Conservation (phyloP, 169 alveolate genomes). For the Eimeria acervulina region DNA sequence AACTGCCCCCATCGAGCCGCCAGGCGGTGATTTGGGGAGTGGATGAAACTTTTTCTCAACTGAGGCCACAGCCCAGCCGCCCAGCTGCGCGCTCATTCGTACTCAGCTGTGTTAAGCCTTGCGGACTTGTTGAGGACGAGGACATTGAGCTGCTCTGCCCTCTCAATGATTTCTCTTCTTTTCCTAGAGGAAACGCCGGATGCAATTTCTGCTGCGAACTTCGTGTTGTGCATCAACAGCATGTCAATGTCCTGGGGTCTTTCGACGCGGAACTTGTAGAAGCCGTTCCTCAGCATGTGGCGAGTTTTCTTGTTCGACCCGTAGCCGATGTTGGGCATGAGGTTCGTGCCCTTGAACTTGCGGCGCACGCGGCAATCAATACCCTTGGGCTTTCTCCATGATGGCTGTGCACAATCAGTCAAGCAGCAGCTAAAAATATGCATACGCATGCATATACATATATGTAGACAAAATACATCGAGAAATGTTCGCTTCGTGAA, state of each 20-base stretch:
- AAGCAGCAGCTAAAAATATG: not conserved
- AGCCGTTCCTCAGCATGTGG: slow-evolving; percentile 96
- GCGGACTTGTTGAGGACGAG: slow-evolving; percentile 93
- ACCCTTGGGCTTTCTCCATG: slow-evolving; percentile 99
- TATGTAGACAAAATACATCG: not conserved
- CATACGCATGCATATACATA: too few relatives aligned
- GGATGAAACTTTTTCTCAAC: not conserved
- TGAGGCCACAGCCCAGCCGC: slow-evolving; percentile 25
- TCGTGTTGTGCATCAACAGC: slow-evolving; percentile 97
- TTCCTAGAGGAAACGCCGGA: slow-evolving; percentile 95
- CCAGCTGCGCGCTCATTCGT: slow-evolving; percentile 62
- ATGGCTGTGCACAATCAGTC: slow-evolving; percentile 84
- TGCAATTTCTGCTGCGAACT: slow-evolving; percentile 97
- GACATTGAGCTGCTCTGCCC: slow-evolving; percentile 97
- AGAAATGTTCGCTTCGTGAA: not conserved
- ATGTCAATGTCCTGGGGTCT: slow-evolving; percentile 94
- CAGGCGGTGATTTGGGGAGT: not conserved
- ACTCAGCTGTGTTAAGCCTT: slow-evolving; percentile 81
- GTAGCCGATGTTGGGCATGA: slow-evolving; percentile 98
- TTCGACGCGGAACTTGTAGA: slow-evolving; percentile 95
- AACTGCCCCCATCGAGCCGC: not conserved
- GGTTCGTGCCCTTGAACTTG: slow-evolving; percentile 96
- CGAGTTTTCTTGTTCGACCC: slow-evolving; percentile 97
- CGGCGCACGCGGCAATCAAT: slow-evolving; percentile 98
- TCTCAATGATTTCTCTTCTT: slow-evolving; percentile 95